Evolutionary conservation across 2,329 filamentous ascomycete genomes (phyloP), one percentile per base, ranked within the genome.

Genomic region (Neoarthrinium moseri): DNA sequence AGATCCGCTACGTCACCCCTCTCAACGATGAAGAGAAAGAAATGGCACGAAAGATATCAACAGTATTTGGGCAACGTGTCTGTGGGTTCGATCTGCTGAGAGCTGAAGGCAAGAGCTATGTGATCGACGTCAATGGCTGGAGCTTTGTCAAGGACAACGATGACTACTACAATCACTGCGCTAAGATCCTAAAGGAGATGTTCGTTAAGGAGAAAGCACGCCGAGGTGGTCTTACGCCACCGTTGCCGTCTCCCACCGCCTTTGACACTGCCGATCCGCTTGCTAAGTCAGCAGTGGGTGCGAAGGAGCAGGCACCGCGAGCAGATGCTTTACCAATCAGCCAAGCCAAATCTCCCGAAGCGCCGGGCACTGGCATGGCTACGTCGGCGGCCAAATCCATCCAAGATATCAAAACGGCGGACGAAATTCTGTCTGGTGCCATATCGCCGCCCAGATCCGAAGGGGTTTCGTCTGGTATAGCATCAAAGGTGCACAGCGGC

Each of bases 91-190:
- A 99, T 64, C 77, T 99, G 49, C 75, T 99, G 46, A 85, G 95
- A 22, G 90, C 91, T 11, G 85, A 83, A 40, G 89, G 91, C 13
- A 89, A 89, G 65, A 97, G 92, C 64, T 99, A 90, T 68, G 94
- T 99, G 39, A 99, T 99, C 55, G 94, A 99, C 59, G 94, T 99
- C 57, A 99, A 99, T 65, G 94, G 94, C 11, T 99, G 95, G 95
- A 97, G 92, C 62, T 99, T 99, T 60, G 94, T 99, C 65, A 99
- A 99, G 66, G 95, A 99, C 65, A 99, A 99, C 59, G 92, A 96
- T 51, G 91, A 95, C 50, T 99, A 99, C 67, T 99, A 99, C 64
- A 89, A 97, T 60, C 89, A 90, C 60, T 94, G 87, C 56, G 84
- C 94, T 18, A 84, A 76, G 49, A 96, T 97, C 39, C 72, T 99